Conservation (phyloP, 2,329 filamentous ascomycete genomes). For the Neonectria faginata region DNA sequence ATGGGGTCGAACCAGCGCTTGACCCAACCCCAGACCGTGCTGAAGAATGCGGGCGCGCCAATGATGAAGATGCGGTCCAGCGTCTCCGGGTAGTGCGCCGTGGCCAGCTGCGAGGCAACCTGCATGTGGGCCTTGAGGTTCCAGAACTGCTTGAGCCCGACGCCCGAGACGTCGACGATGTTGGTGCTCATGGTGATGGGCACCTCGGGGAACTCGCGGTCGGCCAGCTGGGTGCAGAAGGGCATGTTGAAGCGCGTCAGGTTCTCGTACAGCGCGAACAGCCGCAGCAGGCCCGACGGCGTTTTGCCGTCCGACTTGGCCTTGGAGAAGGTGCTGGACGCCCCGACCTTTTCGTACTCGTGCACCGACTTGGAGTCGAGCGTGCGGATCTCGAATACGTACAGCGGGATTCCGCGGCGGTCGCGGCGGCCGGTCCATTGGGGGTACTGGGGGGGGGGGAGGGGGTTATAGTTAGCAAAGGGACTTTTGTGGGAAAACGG, state of each 20-base stretch:
- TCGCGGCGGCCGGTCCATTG: constrained; percentile 96
- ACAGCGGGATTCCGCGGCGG: constrained; percentile 90
- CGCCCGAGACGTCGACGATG: constrained; percentile 91
- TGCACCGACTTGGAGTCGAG: constrained; percentile 85
- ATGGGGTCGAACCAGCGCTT: constrained; percentile 96
- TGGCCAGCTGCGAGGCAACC: constrained; percentile 86
- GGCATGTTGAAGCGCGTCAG: constrained; percentile 89
- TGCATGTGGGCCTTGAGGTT: constrained; percentile 95
- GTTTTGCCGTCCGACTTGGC: constrained; percentile 75
- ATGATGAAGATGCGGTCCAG: constrained; percentile 78
- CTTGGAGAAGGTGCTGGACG: constrained; percentile 68
- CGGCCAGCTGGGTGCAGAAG: constrained; percentile 79
- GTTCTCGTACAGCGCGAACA: constrained; percentile 96
- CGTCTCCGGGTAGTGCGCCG: constrained; percentile 95
- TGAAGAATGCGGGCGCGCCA: constrained; percentile 90
- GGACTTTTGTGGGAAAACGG: neutral
- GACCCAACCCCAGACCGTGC: constrained; percentile 93
- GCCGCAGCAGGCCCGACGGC: constrained; percentile 80
- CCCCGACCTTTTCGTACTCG: constrained; percentile 77
- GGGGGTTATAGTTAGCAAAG: constrained; percentile 20
- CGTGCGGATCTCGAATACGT: constrained; percentile 87
- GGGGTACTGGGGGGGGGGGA: constrained; percentile 76
- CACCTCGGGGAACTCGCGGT: constrained; percentile 79
- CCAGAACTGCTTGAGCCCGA: constrained; percentile 95
- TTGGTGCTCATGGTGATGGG: constrained; percentile 94